phyloP scores from a whole-genome alignment of 2,329 filamentous ascomycete genomes.

The Botryotinia calthae region DNA sequence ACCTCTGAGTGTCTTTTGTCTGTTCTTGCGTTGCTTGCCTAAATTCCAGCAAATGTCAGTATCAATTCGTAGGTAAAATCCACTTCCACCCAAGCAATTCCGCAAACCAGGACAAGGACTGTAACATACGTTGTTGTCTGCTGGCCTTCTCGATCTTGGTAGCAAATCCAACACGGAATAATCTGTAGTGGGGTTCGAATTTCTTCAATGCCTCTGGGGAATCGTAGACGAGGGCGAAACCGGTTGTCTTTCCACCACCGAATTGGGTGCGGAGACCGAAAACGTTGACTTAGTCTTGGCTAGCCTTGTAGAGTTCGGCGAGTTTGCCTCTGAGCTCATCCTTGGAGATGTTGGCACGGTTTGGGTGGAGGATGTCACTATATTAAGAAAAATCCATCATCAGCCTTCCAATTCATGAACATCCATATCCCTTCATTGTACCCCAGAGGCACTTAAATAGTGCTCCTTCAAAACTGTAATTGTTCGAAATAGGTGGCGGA shows the following conservation, averaged over 20 bases:
- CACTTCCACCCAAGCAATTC: neutral
- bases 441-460: neutral
- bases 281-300: conserved; percentile 95
- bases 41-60: conserved; percentile 40
- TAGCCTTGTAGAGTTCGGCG: conserved; percentile 93
- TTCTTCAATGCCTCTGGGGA: conserved; percentile 98
- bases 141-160: conserved; percentile 95
- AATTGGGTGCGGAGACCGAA: conserved; percentile 99
- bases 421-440: conserved; percentile 15
- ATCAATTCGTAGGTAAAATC: conserved; percentile 18
- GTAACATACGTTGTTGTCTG: conserved; percentile 95
- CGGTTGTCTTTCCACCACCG: conserved; percentile 99
- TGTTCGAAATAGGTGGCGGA: conserved; percentile 22
- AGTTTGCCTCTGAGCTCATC: conserved; percentile 97
- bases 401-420: conserved; percentile 22
- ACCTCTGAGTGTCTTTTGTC: conserved; percentile 96
- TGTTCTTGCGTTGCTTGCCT: conserved; percentile 99
- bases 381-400: conserved; percentile 27
- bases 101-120: conserved; percentile 14
- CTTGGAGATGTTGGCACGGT: conserved; percentile 98
- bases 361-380: conserved; percentile 99
- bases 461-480: neutral
- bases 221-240: conserved; percentile 98
- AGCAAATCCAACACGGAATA: conserved; percentile 88
- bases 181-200: conserved; percentile 98